Percentiles rank a stretch among this genome's conserved stretches.
These are phyloP conservation scores for Hypocreales sp. DNA, from an alignment of 2,329 filamentous ascomycete species.

Conservation along the genomic window DNA sequence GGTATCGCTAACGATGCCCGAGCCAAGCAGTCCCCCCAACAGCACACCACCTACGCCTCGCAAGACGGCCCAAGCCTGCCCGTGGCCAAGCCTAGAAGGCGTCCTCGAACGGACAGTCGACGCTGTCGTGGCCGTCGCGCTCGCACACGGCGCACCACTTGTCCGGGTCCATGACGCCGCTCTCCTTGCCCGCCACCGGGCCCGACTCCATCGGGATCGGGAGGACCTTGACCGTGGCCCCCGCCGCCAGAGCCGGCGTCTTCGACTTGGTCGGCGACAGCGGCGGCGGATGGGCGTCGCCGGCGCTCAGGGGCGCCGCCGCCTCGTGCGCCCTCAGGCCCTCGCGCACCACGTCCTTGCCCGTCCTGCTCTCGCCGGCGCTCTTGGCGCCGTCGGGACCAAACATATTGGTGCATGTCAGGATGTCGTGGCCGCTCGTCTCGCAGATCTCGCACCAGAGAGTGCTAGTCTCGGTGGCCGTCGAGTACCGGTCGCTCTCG, in stretches of 20 bases:
- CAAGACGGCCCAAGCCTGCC: conserved; percentile 1
- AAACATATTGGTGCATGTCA: conserved; percentile 89
- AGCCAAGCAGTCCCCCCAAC: conserved; percentile 11
- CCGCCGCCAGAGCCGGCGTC: conserved; percentile 19
- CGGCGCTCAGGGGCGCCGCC: conserved; percentile 18
- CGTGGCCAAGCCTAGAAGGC: conserved; percentile 34
- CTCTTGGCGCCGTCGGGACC: conserved; percentile 26
- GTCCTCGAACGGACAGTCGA: conserved; percentile 87
- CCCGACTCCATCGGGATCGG: conserved; percentile 50
- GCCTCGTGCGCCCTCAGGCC: conserved; percentile 22
- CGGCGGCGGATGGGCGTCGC: conserved; percentile 36
- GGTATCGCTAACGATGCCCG: conserved; percentile 18
- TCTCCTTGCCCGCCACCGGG: conserved; percentile 64
- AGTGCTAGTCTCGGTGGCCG: conserved; percentile 54
- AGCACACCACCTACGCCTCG: conserved; percentile 5
- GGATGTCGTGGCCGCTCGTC: conserved; percentile 77
- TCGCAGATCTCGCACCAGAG: conserved; percentile 96
- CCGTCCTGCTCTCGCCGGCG: conserved; percentile 13
- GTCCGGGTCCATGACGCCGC: conserved; percentile 60
- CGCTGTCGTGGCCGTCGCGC: conserved; percentile 89
- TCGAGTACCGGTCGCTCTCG: conserved; percentile 55
- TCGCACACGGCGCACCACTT: conserved; percentile 98
- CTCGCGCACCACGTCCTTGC: conserved; percentile 20
- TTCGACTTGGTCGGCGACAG: conserved; percentile 35
- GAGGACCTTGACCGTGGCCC: conserved; percentile 29